Evolutionary conservation across 345 rosid genomes (phyloP), one percentile per base, ranked within the genome.

Genomic region (Rhodamnia rubescens): DNA sequence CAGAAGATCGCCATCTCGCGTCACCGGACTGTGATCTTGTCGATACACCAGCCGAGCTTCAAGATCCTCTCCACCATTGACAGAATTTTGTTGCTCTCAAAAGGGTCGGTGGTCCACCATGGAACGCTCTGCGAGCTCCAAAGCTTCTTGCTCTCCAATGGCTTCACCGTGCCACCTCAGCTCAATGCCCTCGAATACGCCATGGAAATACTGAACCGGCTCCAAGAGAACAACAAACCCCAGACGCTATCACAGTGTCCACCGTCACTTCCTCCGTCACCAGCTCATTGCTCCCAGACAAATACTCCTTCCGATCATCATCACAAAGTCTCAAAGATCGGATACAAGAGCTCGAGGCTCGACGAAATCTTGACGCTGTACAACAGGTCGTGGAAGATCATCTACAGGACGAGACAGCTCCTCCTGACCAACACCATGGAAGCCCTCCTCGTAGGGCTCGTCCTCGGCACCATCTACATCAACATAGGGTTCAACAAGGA

Each of bases 1-100:
- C 94, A 92, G 85, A 86, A 95, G 26, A 93, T 97, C 6, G 93
- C 98, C 4, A 59, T 85, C n/a, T 91, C 97, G 2, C 92, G 97
- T 74, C 87, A 89, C 80, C 87, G 98, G 3, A 97, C 98, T 2
- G 92, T 97, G 56, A 85, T 97, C 61, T 88, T 97, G 86, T 97
- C 99, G 18, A 94, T 97, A n/a, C 99, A 97, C 84, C 99, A 97
- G 86, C 99, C 99, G 11, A 92, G 96, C 84, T 97, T 94, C 94
- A 97, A 95, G 92, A 95, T 97, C 84, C 93, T 97, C 22, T 92
- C 97, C 51, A 89, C 85, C 49, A 95, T 97, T 13, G 95, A 95
- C 84, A 87, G 89, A 36, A 58, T 97, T 81, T 90, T 97, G 54
- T 83, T 97, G 89, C 89, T 97, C 24, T 91, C 93, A 13, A 95